Base-by-base conservation (phyloP, 2,329 filamentous ascomycete species). In the Cadophora sp. region DNA sequence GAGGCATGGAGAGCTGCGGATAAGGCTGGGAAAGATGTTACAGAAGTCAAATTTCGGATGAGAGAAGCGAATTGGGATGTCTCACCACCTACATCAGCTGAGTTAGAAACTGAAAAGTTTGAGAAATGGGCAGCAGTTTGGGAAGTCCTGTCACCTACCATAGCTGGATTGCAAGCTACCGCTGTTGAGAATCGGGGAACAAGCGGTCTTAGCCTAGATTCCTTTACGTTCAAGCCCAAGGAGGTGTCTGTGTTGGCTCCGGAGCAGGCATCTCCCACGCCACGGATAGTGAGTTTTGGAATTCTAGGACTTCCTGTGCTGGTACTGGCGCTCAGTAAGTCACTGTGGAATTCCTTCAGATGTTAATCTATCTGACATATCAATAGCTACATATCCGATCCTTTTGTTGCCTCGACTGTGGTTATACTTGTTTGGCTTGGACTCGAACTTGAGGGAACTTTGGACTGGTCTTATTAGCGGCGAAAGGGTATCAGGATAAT, bases 31-130 rank as follows among this genome's bases (percentile, higher is more conserved):
- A 6, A 51, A 13, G 20, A 50, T 22, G 13, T 24, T 3, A 24
- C 1, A 24, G 14, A 51, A 16, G 13, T 51, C 24, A 51, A 13
- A 14, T 51, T 51, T 3, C 22, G 48, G 13, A 51, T 51, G 22
- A 51, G 48, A 11, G 48, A 51, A 30, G 3, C 3, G 13, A 51
- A 33, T 51, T 51, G 48, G 48, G 48, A 51, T n/a, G 48, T 51
- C 48, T 51, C 48, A 14, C 48, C 48, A 27, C 48, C 48, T 16
- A 51, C 48, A 30, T 11, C 22, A 51, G 48, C 48, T 30, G 48
- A 51, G 22, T 2, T 27, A 11, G 13, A 51, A 30, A 24, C 22
- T 1, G 48, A 14, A 27, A 27, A 11, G 16, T 18, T 51, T 4
- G 20, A 51, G 13, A 27, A 51, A 30, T 51, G 48, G 22, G 48